Conservation (phyloP, 2,329 filamentous ascomycete genomes). For the Colletotrichum chlorophyti region DNA sequence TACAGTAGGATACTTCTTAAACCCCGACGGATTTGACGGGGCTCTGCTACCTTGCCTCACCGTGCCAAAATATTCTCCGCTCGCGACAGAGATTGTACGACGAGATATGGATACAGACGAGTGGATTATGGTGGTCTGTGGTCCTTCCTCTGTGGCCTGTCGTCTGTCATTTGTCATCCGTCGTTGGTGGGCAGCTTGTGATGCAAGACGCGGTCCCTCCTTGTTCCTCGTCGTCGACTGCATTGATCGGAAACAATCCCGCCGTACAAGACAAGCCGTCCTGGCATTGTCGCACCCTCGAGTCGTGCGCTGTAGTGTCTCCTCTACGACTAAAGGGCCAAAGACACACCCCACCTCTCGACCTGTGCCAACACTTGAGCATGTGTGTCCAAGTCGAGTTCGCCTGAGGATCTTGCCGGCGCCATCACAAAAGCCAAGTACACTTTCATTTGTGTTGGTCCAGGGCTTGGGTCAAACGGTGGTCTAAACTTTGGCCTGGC, state of each 20-base stretch:
- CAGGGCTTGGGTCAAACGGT: constrained; percentile 26
- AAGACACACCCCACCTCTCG: too few species aligned
- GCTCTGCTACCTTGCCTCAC: constrained; percentile 27
- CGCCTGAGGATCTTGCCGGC: constrained; percentile 18
- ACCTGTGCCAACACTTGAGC: too few species aligned
- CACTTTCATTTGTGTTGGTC: constrained; percentile 7
- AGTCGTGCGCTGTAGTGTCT: neutral
- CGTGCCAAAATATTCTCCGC: constrained; percentile 30
- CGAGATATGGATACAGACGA: constrained; percentile 11
- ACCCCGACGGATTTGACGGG: constrained; percentile 17
- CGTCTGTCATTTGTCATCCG: neutral
- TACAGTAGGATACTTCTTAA: too few species aligned
- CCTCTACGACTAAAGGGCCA: too few species aligned
- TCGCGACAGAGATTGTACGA: constrained; percentile 27
- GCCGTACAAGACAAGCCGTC: neutral
- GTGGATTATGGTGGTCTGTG: constrained; percentile 18
- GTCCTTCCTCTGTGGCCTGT: neutral
- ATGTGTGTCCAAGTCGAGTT: too few species aligned
- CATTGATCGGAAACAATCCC: neutral
- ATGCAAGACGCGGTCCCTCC: too few species aligned
- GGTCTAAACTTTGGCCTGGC: constrained; percentile 13
- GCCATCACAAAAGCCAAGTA: constrained; percentile 13
- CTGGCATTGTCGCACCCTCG: too few species aligned
- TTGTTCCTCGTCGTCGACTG: neutral
- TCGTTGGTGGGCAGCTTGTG: too few species aligned